These are phyloP conservation scores for Backusella psychrophila DNA, from an alignment of 192 early-diverging fungal species.

Conservation along the genomic window DNA sequence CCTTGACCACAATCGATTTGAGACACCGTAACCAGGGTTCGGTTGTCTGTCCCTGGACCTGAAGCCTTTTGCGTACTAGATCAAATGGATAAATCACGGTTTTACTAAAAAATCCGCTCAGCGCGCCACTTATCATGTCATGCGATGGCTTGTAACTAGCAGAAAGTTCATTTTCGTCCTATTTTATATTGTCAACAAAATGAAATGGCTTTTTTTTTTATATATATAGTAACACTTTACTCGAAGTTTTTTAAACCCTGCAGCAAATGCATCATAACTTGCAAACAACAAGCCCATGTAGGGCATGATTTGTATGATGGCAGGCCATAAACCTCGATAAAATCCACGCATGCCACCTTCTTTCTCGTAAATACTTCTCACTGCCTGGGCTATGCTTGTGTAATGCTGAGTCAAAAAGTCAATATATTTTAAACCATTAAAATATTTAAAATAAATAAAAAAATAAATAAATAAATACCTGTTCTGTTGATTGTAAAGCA, in stretches of 20 bases:
- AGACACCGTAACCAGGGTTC: constrained; percentile 57
- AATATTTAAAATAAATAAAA: neutral
- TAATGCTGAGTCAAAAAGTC: constrained; percentile 51
- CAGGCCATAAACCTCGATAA: constrained; percentile 82
- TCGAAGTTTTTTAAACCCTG: constrained; percentile 38
- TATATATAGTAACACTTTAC: constrained; percentile 20
- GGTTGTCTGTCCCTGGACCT: constrained; percentile 72
- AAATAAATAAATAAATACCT: constrained; percentile 25
- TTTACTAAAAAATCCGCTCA: constrained; percentile 82
- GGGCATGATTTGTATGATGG: constrained; percentile 87
- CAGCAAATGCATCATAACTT: constrained; percentile 63
- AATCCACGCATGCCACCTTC: constrained; percentile 83
- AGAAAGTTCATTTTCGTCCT: constrained; percentile 29
- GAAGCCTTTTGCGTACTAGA: constrained; percentile 75
- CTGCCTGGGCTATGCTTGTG: constrained; percentile 58
- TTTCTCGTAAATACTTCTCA: constrained; percentile 57
- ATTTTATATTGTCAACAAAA: neutral
- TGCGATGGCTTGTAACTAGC: constrained; percentile 34
- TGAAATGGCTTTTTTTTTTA: too few species aligned
- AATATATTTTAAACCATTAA: neutral
- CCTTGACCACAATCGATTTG: constrained; percentile 62
- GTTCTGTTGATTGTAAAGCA: constrained; percentile 71
- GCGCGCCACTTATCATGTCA: constrained; percentile 77
- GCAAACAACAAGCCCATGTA: constrained; percentile 95
- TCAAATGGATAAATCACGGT: constrained; percentile 90